These are phyloP conservation scores for Galerina sulciceps DNA, from an alignment of 768 basidiomycete genomes.

Conservation along the genomic window DNA sequence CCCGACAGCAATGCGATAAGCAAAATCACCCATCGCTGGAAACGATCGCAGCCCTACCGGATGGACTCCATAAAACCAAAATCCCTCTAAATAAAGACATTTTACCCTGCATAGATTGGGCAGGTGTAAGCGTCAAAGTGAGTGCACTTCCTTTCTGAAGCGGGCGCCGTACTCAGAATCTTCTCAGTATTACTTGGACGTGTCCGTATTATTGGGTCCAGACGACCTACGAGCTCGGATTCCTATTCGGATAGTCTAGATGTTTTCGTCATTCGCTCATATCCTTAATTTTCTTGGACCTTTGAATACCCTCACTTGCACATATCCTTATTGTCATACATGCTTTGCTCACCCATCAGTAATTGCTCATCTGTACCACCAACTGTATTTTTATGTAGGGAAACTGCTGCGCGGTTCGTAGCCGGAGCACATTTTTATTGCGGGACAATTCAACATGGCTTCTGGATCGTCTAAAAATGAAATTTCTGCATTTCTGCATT, in stretches of 20 bases:
- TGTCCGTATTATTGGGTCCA: slow-evolving; percentile 67
- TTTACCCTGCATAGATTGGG: slow-evolving; percentile 70
- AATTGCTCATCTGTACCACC: slow-evolving; percentile 14
- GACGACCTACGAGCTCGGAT: slow-evolving; percentile 66
- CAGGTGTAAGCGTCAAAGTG: slow-evolving; percentile 71
- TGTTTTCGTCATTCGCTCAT: neutral
- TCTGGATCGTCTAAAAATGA: neutral
- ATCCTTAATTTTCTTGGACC: slow-evolving; percentile 6
- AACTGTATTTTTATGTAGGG: slow-evolving; percentile 11
- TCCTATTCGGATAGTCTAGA: slow-evolving; percentile 60
- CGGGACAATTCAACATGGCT: neutral
- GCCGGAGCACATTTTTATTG: neutral
- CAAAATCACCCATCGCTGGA: slow-evolving; percentile 50
- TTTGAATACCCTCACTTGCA: slow-evolving; percentile 9
- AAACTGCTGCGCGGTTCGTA: neutral
- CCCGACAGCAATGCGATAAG: slow-evolving; percentile 46
- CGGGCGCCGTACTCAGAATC: slow-evolving; percentile 8
- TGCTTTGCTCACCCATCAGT: slow-evolving; percentile 19
- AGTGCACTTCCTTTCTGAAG: slow-evolving; percentile 20
- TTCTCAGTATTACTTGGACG: slow-evolving; percentile 71
- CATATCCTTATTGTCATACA: slow-evolving; percentile 25
- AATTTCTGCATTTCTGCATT: neutral
- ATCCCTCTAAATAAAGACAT: slow-evolving; percentile 59
- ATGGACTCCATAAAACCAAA: slow-evolving; percentile 68
- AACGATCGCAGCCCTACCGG: slow-evolving; percentile 55